Evolutionary conservation across 495 filamentous ascomycete species (phyloP).

Genomic region (Neurospora sp.): DNA sequence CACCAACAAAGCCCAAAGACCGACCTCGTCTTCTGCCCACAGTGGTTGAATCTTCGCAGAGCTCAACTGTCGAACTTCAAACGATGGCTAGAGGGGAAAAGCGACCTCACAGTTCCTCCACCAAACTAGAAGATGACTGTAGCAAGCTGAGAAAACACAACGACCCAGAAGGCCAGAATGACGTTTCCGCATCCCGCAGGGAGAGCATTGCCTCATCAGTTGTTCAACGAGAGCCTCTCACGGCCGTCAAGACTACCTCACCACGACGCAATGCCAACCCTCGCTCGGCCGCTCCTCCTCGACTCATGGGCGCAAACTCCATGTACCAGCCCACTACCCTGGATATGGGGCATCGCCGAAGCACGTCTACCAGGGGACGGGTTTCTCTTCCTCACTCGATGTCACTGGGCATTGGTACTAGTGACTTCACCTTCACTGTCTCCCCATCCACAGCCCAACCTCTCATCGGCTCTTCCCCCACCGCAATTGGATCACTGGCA

Average conservation of each 20-base stretch:
- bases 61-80: not conserved
- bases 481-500: not conserved
- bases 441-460: not conserved
- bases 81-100: not conserved
- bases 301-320: not conserved
- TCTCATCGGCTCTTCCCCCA: not conserved
- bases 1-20: not conserved
- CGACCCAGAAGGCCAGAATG: not conserved
- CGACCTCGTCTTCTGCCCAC: not conserved
- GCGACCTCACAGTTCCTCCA: slow-evolving; percentile 4
- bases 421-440: not conserved
- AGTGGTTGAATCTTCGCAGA: not conserved
- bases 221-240: not conserved
- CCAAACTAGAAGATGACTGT: not conserved
- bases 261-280: slow-evolving; percentile 5
- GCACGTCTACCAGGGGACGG: not conserved
- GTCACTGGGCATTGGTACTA: slow-evolving; percentile 4
- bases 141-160: slow-evolving; percentile 5
- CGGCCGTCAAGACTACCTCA: not conserved
- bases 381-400: slow-evolving; percentile 3
- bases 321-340: slow-evolving; percentile 8
- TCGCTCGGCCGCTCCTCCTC: not conserved
- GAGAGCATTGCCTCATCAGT: not conserved
- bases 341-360: not conserved
- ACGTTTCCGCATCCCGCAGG: not conserved